Evolutionary conservation across 192 early-diverging fungal genomes (phyloP), one percentile per base, ranked within the genome.

Genomic region (Paraglomus occultum): DNA sequence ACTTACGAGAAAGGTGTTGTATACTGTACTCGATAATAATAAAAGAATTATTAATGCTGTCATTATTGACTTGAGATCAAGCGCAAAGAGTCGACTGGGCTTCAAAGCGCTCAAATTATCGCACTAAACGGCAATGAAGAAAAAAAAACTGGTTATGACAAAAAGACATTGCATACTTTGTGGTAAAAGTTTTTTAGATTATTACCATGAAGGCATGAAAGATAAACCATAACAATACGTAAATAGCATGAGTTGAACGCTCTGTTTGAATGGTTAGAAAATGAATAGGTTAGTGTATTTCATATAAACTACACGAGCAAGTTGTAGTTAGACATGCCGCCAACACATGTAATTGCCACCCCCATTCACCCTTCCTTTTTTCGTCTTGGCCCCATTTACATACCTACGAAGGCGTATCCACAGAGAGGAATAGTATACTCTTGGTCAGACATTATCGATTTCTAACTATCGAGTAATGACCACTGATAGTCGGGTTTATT

Each of bases 201-300:
- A 15, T 40, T 66, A 66, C 64, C 18, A 17, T 50, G 23, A 31
- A 66, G 7, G 51, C 64, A 52, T 66, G 64, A 17, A 66, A 0
- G 14, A 66, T 51, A 51, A 66, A 49, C 64, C 64, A 66, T 18
- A 66, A 40, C 64, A 47, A 66, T 66, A 66, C 38, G 22, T 66
- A 66, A 7, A 66, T 5, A 11, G 49, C 64, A 66, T 66, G 64
- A 38, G 51, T 38, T 9, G 64, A 66, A 51, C 64, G 23, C 51
- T 66, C 64, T 66, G 15, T 23, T 48, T 10, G 8, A 57, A 12
- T 14, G 14, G 22, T 8, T 20, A 57, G 40, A 57, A 31, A 31
- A 31, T 31, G 1, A 3, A 31, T n/a, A n/a, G n/a, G n/a, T n/a
- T n/a, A n/a, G n/a, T n/a, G n/a, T n/a, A n/a, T n/a, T n/a, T n/a